Conservation (phyloP, 2,329 filamentous ascomycete species). For the Ceratocystis cubensis region DNA sequence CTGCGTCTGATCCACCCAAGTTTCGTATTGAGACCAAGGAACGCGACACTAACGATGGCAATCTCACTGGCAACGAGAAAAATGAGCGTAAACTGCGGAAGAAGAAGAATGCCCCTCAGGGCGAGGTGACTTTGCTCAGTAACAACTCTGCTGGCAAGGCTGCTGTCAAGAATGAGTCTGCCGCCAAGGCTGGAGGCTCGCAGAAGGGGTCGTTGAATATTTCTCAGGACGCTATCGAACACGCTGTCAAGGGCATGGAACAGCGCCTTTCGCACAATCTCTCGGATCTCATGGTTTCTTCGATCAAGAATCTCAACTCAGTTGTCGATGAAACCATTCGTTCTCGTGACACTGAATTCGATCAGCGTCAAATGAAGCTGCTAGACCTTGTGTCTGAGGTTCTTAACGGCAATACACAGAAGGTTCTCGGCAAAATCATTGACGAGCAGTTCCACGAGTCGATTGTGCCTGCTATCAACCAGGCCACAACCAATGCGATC, state of each 20-base stretch:
- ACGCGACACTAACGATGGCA: conserved; percentile 15
- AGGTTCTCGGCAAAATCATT: conserved; percentile 65
- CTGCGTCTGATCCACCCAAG: conserved; percentile 28
- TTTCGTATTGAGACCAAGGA: conserved; percentile 29
- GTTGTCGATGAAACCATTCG: conserved; percentile 53
- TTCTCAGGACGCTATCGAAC: conserved; percentile 38
- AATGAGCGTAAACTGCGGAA: conserved; percentile 48
- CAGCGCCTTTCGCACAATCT: conserved; percentile 38
- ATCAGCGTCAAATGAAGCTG: conserved; percentile 41
- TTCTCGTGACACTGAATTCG: conserved; percentile 39
- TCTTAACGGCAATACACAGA: conserved; percentile 51
- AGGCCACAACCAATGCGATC: conserved; percentile 54
- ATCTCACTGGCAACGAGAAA: conserved; percentile 37
- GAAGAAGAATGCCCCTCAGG: conserved; percentile 47
- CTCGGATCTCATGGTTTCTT: conserved; percentile 41
- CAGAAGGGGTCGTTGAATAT: conserved; percentile 25
- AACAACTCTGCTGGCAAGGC: conserved; percentile 29
- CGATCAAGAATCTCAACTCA: conserved; percentile 49
- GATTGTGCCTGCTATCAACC: conserved; percentile 62
- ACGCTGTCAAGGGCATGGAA: conserved; percentile 43
- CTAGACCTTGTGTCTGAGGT: conserved; percentile 48
- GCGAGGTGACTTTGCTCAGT: conserved; percentile 33
- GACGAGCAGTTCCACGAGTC: conserved; percentile 60
- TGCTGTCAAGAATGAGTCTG: conserved; percentile 21
- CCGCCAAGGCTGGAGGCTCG: conserved; percentile 11